phyloP scores from a whole-genome alignment of 768 basidiomycete genomes.

The Pleurotus tuber-regium region DNA sequence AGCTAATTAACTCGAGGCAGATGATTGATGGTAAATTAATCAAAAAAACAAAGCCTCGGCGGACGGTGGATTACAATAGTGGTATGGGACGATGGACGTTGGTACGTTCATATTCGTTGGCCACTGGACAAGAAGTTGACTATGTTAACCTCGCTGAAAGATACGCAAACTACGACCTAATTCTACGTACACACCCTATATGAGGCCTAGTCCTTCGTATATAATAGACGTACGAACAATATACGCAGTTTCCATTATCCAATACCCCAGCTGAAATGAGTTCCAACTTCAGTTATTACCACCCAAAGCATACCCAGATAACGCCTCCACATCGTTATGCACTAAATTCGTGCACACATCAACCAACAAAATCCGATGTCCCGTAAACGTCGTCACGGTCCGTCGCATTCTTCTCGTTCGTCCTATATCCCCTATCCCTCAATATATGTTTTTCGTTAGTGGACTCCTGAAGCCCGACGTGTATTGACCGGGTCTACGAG shows the following conservation, averaged over 20 bases:
- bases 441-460: conserved; percentile 45
- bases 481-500: conserved; percentile 93
- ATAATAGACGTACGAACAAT: conserved; percentile 73
- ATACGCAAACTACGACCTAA: conserved; percentile 77
- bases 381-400: conserved; percentile 93
- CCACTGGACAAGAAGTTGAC: too few relatives aligned
- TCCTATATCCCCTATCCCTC: background rate
- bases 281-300: conserved; percentile 78
- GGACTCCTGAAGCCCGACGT: conserved; percentile 95
- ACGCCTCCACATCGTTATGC: conserved; percentile 90
- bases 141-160: too few relatives aligned
- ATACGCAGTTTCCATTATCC: conserved; percentile 16
- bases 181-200: conserved; percentile 67
- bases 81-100: conserved; percentile 82
- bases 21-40: conserved; percentile 76
- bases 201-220: conserved; percentile 85
- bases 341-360: conserved; percentile 98
- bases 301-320: conserved; percentile 87
- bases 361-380: conserved; percentile 97
- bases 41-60: conserved; percentile 88
- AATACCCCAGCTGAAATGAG: conserved; percentile 18
- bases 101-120: conserved; percentile 43
- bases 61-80: conserved; percentile 95
- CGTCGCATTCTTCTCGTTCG: conserved; percentile 28
- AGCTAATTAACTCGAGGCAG: conserved; percentile 71